phyloP scores from a whole-genome alignment of 2,329 filamentous ascomycete genomes.

The Fusarium graminum region DNA sequence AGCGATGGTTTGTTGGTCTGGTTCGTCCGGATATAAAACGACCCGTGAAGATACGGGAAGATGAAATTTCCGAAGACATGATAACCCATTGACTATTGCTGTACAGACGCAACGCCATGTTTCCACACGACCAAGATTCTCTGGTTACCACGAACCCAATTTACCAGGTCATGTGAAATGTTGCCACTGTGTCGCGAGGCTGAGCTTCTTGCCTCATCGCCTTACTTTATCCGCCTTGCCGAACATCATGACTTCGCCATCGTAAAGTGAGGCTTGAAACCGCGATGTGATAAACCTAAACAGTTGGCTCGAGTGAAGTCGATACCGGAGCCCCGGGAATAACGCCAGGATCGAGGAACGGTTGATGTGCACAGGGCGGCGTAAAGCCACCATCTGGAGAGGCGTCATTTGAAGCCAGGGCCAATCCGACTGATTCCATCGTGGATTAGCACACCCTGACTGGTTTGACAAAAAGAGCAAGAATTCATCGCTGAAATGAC shows the following conservation, averaged over 20 bases:
- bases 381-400: conserved; percentile 37
- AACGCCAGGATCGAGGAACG: conserved; percentile 35
- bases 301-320: conserved; percentile 29
- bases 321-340: conserved; percentile 25
- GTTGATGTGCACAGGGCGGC: conserved; percentile 20
- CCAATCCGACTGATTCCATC: too few relatives aligned
- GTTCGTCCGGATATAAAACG: conserved; percentile 27
- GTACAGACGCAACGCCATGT: conserved; percentile 23
- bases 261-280: conserved; percentile 25
- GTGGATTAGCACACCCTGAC: too few relatives aligned
- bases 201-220: conserved; percentile 17
- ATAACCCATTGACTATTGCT: conserved; percentile 10
- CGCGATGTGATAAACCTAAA: conserved; percentile 12
- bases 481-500: conserved; percentile 30
- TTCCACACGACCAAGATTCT: background rate
- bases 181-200: conserved; percentile 24
- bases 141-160: conserved; percentile 6
- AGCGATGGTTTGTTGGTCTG: conserved; percentile 21
- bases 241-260: conserved; percentile 24
- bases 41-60: conserved; percentile 26
- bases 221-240: conserved; percentile 31
- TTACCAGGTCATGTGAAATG: conserved; percentile 3
- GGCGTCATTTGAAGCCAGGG: conserved; percentile 12
- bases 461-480: conserved; percentile 1
- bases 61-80: conserved; percentile 14